Evolutionary conservation across 192 early-diverging fungal species (phyloP), one percentile per base, ranked within the genome.

Genomic region (Podila epicladia): DNA sequence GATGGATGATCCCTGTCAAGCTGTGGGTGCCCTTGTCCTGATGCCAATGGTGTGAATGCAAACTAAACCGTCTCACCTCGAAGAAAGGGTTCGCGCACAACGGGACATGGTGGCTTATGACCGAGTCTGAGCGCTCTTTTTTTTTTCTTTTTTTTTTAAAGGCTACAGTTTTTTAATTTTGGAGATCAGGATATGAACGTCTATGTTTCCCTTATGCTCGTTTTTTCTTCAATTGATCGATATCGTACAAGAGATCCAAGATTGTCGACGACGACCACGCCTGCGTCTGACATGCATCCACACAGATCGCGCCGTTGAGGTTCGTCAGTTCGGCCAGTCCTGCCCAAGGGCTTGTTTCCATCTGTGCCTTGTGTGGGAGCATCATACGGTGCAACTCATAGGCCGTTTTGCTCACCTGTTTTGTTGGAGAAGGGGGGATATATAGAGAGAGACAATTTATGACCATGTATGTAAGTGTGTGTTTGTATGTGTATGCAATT

Each of bases 261-360:
- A 97, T 71, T 5, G 92, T 90, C 0, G 90, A 90, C 2, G 90
- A 82, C 35, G 94, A 95, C 98, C 98, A 99, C 0, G 98, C 96
- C 84, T 99, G 98, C 0, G 97, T 96, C 17, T 93, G 87, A 74
- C 96, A 98, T 35, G 95, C 92, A 69, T 94, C 94, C 37, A 77
- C 61, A 75, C 98, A 99, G 37, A 88, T 84, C 7, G 77, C 90
- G 13, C 96, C 98, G 70, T 97, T 67, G 64, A 82, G 82, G 75
- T 99, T 99, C 9, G 98, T 99, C 69, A 99, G 83, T 84, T 99
- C 98, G n/a, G 97, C 96, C 55, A 99, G 82, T 19, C 98, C 98
- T 13, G 91, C 93, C 86, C 91, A 99, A 13, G 93, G 87, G 51
- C 88, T 92, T 33, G 62, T 83, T n/a, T 88, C 82, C 33, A 98